Conservation (phyloP, 208 protist species). For the Trypanosomatidae sp. region DNA sequence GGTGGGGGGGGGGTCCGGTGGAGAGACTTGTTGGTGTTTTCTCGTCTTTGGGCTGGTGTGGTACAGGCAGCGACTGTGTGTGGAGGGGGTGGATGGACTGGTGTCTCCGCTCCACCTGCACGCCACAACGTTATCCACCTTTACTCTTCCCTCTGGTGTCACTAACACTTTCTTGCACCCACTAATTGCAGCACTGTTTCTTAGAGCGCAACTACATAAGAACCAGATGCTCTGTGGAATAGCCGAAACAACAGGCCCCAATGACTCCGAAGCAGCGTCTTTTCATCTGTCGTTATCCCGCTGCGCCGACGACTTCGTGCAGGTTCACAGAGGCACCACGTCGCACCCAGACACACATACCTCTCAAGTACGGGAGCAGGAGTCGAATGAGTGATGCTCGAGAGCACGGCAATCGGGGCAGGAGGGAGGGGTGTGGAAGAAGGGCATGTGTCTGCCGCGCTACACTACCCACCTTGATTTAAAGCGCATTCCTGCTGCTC, state of each 20-base stretch:
- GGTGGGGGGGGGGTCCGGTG: not conserved
- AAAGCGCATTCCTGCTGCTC: not conserved
- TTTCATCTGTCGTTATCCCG: not conserved
- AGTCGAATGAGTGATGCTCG: not conserved
- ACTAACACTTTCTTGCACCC: not conserved
- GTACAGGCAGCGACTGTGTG: not conserved
- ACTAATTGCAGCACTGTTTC: not conserved
- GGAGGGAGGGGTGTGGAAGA: not conserved
- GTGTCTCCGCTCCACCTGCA: too few relatives aligned
- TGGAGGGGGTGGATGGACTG: not conserved
- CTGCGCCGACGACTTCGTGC: not conserved
- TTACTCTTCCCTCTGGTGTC: not conserved
- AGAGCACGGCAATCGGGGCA: not conserved
- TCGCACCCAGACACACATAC: not conserved
- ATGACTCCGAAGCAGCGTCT: not conserved
- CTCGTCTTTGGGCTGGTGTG: not conserved
- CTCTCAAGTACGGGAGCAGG: not conserved
- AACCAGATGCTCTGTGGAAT: not conserved
- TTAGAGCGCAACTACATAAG: not conserved
- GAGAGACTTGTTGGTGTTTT: too few relatives aligned
- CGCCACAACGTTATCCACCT: not conserved
- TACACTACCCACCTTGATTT: not conserved
- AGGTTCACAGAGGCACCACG: not conserved
- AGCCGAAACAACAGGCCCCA: not conserved
- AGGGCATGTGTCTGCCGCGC: not conserved